phyloP scores from a whole-genome alignment of 345 rosid species.

The Atalantia buxifolia region DNA sequence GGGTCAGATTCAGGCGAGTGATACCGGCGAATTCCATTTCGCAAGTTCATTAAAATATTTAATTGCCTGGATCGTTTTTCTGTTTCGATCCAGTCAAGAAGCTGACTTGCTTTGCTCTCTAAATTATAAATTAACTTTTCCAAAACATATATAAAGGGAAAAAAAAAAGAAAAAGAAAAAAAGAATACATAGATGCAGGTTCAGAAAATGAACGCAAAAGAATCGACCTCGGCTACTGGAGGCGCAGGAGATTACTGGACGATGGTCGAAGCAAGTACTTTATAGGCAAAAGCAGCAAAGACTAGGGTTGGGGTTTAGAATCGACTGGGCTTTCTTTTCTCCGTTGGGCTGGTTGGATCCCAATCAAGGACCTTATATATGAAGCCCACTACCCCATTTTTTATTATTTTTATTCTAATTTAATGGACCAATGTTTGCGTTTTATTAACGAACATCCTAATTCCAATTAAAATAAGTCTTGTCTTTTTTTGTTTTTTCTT shows the following conservation, averaged over 20 bases:
- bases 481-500: too few relatives aligned
- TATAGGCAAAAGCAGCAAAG: not conserved
- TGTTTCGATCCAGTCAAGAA: conserved; percentile 39
- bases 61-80: conserved; percentile 16
- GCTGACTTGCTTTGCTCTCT: conserved; percentile 40
- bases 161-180: not conserved
- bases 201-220: too few relatives aligned
- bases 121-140: too few relatives aligned
- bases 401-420: too few relatives aligned
- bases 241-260: too few relatives aligned
- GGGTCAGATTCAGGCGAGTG: conserved; percentile 50
- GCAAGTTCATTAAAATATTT: conserved; percentile 23
- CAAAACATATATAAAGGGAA: not conserved
- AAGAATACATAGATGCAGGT: not conserved
- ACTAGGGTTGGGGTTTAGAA: not conserved
- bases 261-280: not conserved
- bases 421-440: too few relatives aligned
- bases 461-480: too few relatives aligned
- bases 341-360: not conserved
- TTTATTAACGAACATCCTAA: too few relatives aligned
- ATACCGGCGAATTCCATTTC: conserved; percentile 25
- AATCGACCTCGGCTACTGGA: too few relatives aligned
- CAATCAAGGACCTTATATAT: too few relatives aligned
- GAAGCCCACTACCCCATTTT: too few relatives aligned
- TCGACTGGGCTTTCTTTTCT: not conserved